Evolutionary conservation across 305 asterid species (phyloP), one percentile per base, ranked within the genome.

Genomic region (Fraxinus dipetala): DNA sequence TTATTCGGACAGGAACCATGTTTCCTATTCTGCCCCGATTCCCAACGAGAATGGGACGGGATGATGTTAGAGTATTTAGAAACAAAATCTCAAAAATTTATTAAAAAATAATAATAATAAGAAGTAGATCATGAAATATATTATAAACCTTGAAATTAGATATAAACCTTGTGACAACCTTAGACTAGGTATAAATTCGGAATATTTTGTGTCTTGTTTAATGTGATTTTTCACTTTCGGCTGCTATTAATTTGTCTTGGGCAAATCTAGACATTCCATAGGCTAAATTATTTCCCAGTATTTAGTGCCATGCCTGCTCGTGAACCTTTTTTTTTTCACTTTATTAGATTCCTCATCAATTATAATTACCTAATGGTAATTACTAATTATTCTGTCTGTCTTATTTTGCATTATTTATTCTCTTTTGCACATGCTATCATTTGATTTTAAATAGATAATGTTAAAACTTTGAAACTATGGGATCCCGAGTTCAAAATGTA

Each of bases 251-350:
- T 67, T 67, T 67, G 73, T 13, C 8, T 67, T 28, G 13, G 18
- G 20, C 74, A 67, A 67, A 28, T 67, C 38, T 67, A 67, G 38
- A 67, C 75, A 67, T 67, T 67, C 72, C 75, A 5, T 67, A 67
- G 75, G 75, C 38, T 14, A 13, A 67, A 67, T 67, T 28, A 67
- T 67, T 11, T 67, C 70, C 26, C 75, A 30, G 75, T 28, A 30
- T 63, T 63, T 63, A 63, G 72, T 63, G 72, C 16, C 75, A 30
- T 28, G 22, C 75, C 72, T 10, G 18, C 75, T 67, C 75, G 38
- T 67, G 38, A 26, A 28, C 38, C 34, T 26, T 11, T 36, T 26
- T 11, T 36, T 36, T 63, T 26, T 24, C 36, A 24, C 73, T 65
- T 65, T 65, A 20, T 10, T 0, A 28, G 73, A 65, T 65, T 65